Evolutionary conservation across 78 protist species (phyloP), one percentile per base, ranked within the genome.

Genomic region (Monosiga brevicollis): DNA sequence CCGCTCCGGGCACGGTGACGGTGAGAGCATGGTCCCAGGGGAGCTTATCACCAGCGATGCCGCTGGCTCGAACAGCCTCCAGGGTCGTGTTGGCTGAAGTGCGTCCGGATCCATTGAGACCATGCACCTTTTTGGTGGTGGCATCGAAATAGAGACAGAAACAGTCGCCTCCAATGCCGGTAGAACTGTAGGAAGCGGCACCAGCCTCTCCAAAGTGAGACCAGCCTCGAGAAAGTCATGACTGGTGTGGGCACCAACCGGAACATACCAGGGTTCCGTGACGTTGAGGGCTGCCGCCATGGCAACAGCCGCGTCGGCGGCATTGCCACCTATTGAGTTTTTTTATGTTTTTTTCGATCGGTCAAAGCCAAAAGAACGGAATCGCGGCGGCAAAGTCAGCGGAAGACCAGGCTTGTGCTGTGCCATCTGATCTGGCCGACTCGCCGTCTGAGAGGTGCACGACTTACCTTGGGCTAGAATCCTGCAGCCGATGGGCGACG

Each of bases 321-420:
- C 94, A 76, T 91, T 94, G 43, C 96, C 96, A 0, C 94, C 94
- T 1, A n/a, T n/a, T n/a, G n/a, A n/a, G n/a, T n/a, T n/a, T n/a
- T n/a, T n/a, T n/a, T n/a, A n/a, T n/a, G n/a, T n/a, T n/a, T n/a
- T n/a, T n/a, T n/a, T n/a, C n/a, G n/a, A n/a, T n/a, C n/a, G n/a
- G n/a, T n/a, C n/a, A n/a, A n/a, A n/a, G n/a, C n/a, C n/a, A n/a
- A n/a, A n/a, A n/a, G n/a, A n/a, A n/a, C n/a, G n/a, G n/a, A n/a
- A n/a, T n/a, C n/a, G n/a, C n/a, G n/a, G n/a, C n/a, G n/a, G n/a
- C n/a, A n/a, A n/a, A n/a, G n/a, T n/a, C n/a, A n/a, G n/a, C n/a
- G n/a, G n/a, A n/a, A n/a, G n/a, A n/a, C n/a, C n/a, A n/a, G n/a
- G n/a, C n/a, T n/a, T n/a, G n/a, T n/a, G n/a, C n/a, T n/a, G n/a